Evolutionary conservation across 2,329 filamentous ascomycete species (phyloP), one percentile per base, ranked within the genome.

Genomic region (Chaetoscypha palmicola): DNA sequence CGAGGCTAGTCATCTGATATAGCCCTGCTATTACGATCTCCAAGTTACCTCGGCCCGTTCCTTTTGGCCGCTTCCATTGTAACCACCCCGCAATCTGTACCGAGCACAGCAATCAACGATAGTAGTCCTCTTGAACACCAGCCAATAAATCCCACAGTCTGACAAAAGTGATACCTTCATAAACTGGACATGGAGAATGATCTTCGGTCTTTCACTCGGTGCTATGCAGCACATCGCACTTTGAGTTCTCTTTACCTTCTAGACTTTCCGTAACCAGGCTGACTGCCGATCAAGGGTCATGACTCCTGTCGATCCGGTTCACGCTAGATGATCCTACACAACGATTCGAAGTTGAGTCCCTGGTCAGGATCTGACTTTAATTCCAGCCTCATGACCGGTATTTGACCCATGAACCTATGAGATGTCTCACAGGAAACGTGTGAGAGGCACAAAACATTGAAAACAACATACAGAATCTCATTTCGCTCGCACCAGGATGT

Each of bases 311-410:
- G 28, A 46, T 46, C 43, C 23, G 9, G 17, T 20, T 8, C 12
- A 3, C 16, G 16, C 26, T 36, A 36, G 20, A 45, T 32, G 31
- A 19, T 33, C 20, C 38, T 24, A n/a, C 14, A 5, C 22, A 37
- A 24, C 22, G 32, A 46, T 38, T 42, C 21, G 44, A 32, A 24
- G 17, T 31, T 11, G 16, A 20, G 23, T 34, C 19, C 14, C 32
- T 3, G 16, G 11, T 26, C 9, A 41, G 19, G 32, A 45, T 36
- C 16, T 21, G 11, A 22, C 8, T 16, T 32, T 35, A 38, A 42
- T 35, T 38, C 23, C 36, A 43, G 32, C 45, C 45, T 43, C 31
- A 35, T 47, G 45, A 47, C 40, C 40, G 40, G 36, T 35, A 43
- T 22, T 14, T 36, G n/a, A 30, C 17, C 23, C 35, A 32, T 35